Base-by-base conservation (phyloP, 352 stramenopile genomes). In the Peronospora belbahrii region DNA sequence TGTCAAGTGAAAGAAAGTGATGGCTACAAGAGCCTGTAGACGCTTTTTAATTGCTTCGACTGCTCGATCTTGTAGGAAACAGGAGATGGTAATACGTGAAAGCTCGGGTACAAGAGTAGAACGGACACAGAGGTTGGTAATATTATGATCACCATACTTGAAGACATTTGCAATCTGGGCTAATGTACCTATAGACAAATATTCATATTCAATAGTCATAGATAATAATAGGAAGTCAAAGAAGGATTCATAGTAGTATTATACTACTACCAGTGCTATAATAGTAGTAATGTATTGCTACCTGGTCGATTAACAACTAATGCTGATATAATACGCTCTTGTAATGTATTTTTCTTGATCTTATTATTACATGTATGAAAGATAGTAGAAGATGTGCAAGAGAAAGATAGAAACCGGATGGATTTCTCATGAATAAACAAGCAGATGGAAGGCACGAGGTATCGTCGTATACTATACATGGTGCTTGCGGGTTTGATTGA, bases 1-100 rank as follows among this genome's bases (percentile, higher is more conserved):
- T 23, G 77, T 89, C 39, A 87, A 65, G 43, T 89, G 77, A 64
- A 86, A 85, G 48, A 89, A 89, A 10, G 77, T 85, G 36, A 89
- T 61, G 41, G 59, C 71, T 36, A 89, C 77, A 2, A 89, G 68
- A 17, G 74, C 59, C 1, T 67, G 59, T 18, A 87, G 68, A 0
- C 74, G 67, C 25, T 70, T 78, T 51, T 85, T 69, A 23, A 89
- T 62, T 18, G 55, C 53, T n/a, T n/a, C 10, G 56, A 43, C n/a
- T 85, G 44, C 32, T 86, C 76, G 54, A 23, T 85, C 66, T 6
- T 48, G 56, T 34, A 87, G 46, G n/a, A 66, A 66, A 20, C 72
- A 85, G 33, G 77, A 75, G 57, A 87, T 83, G 33, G 67, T 89
- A 41, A 89, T 74, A 36, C 77, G 77, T 32, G 74, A 83, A 45